Evolutionary conservation across 2,329 filamentous ascomycete genomes (phyloP), one percentile per base, ranked within the genome.

Genomic region (Colletotrichum horii): DNA sequence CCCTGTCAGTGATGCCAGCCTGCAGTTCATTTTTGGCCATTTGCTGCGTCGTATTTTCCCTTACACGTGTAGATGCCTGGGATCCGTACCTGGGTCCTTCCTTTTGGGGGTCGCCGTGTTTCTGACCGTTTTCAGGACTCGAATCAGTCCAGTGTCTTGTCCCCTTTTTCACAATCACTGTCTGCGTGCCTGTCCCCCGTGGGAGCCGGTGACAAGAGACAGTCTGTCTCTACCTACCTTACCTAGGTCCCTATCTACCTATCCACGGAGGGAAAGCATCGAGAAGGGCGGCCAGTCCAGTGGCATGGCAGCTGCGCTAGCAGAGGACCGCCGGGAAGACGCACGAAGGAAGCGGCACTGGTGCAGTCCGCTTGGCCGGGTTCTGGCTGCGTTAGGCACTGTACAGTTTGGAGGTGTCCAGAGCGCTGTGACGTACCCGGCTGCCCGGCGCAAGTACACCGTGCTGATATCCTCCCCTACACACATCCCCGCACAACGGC

Each of bases 301-400:
- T 66, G 38, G 28, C 64, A 55, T 52, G 64, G 64, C 36, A 52
- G 64, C 26, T 22, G 64, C 64, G 64, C 64, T 66, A 66, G 64
- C 64, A 52, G 48, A 36, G 28, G 28, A 64, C 19, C 22, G 38
- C 14, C 15, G 30, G 26, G 56, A 52, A 14, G 65, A 38, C 11
- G 26, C 28, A 68, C 36, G 38, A 69, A 73, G 70, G 22, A 71
- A 71, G 68, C 72, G 60, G 11, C 38, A 62, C 52, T 71, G 60
- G 22, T 24, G 38, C 68, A 36, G 61, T 30, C 72, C 52, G 68
- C 52, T 36, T 62, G 67, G 71, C 67, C 68, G 61, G 48, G 52
- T 71, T 74, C 52, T 61, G 55, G 22, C 52, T 22, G n/a, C 16
- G 52, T 32, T 38, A 58, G 32, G 66, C 66, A 68, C 30, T 28